phyloP scores from a whole-genome alignment of 345 rosid species.

The Microcos paniculata region DNA sequence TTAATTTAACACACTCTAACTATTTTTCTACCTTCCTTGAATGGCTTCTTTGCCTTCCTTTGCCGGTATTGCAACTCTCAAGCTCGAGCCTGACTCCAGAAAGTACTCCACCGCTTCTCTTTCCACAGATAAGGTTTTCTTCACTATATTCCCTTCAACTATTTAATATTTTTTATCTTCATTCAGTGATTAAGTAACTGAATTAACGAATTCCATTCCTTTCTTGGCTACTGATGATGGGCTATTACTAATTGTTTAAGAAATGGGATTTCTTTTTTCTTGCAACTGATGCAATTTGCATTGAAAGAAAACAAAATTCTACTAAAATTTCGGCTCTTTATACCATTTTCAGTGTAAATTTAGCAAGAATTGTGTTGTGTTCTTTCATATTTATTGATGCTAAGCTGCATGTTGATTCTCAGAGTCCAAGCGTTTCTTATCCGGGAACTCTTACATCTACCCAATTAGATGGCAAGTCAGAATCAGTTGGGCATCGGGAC shows the following conservation, averaged over 20 bases:
- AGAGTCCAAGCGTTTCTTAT: conserved; percentile 30
- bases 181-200: background rate
- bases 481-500: conserved; percentile 22
- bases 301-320: too few relatives aligned
- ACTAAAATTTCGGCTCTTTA: too few relatives aligned
- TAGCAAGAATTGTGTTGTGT: background rate
- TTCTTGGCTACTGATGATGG: background rate
- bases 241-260: background rate
- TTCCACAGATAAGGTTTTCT: conserved; percentile 34
- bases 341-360: background rate
- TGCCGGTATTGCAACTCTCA: conserved; percentile 22
- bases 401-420: conserved; percentile 16
- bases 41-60: conserved; percentile 53
- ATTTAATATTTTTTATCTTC: background rate
- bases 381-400: conserved; percentile 11
- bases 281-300: background rate
- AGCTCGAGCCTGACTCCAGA: conserved; percentile 32
- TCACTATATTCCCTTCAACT: background rate
- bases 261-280: background rate
- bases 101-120: conserved; percentile 25
- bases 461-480: conserved; percentile 32
- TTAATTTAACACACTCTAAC: background rate
- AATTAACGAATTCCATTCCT: background rate
- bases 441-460: conserved; percentile 19
- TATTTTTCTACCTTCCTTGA: background rate